Conservation (phyloP, 2,329 filamentous ascomycete genomes). For the Cladophialophora yegresii region DNA sequence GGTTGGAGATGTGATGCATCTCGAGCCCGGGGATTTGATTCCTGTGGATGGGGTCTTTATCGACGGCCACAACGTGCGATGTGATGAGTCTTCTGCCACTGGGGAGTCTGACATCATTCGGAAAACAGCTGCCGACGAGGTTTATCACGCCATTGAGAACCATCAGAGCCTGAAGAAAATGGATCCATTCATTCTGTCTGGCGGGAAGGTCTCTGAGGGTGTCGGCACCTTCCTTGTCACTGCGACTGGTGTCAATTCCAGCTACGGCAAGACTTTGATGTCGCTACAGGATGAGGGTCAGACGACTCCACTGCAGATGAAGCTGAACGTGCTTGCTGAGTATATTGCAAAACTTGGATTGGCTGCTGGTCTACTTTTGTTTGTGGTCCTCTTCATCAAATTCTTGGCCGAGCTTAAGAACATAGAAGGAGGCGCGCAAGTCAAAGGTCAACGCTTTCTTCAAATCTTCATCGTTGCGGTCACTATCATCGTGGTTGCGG, state of each 20-base stretch:
- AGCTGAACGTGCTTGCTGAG: conserved; percentile 74
- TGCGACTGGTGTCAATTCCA: conserved; percentile 71
- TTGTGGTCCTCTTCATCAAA: conserved; percentile 76
- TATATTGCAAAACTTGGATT: conserved; percentile 77
- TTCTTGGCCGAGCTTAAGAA: conserved; percentile 65
- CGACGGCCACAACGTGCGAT: conserved; percentile 65
- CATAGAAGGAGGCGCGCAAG: conserved; percentile 50
- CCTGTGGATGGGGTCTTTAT: conserved; percentile 73
- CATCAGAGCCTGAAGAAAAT: conserved; percentile 63
- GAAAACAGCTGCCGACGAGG: conserved; percentile 66
- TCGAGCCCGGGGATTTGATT: conserved; percentile 73
- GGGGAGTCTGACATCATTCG: conserved; percentile 73
- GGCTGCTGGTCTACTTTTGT: conserved; percentile 71
- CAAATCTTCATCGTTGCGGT: conserved; percentile 61
- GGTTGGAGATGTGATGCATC: conserved; percentile 71
- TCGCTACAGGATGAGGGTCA: conserved; percentile 74
- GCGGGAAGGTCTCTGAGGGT: conserved; percentile 74
- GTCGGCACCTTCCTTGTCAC: conserved; percentile 76
- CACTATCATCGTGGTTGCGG: conserved; percentile 61
- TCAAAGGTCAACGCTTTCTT: conserved; percentile 60
- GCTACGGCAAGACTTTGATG: conserved; percentile 76
- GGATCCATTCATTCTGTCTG: conserved; percentile 79
- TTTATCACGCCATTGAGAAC: conserved; percentile 63
- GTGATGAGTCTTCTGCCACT: conserved; percentile 73
- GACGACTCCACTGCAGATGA: conserved; percentile 75